Evolutionary conservation across 495 filamentous ascomycete species (phyloP).

Genomic region (Bryoglossum gracile): DNA sequence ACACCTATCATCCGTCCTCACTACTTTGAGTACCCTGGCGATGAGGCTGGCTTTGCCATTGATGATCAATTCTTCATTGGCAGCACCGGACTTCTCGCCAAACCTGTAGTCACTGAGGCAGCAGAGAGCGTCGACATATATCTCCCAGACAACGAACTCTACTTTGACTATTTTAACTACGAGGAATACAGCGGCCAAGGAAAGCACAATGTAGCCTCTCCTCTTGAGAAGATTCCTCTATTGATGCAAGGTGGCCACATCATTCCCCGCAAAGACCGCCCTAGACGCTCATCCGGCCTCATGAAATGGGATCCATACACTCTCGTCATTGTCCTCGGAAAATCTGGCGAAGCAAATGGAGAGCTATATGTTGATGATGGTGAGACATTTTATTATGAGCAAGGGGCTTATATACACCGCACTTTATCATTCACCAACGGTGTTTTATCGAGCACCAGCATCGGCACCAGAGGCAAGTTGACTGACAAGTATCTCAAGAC

Average conservation of each 20-base stretch:
- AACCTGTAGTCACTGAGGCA: slow-evolving; percentile 75
- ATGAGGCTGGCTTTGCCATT: slow-evolving; percentile 76
- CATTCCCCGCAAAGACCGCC: slow-evolving; percentile 80
- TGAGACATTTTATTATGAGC: slow-evolving; percentile 80
- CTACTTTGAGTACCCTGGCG: slow-evolving; percentile 83
- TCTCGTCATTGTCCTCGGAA: slow-evolving; percentile 68
- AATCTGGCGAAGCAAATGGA: slow-evolving; percentile 67
- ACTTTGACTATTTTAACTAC: slow-evolving; percentile 93
- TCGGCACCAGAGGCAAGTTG: slow-evolving; percentile 49
- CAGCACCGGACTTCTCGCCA: slow-evolving; percentile 74
- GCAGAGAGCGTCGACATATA: slow-evolving; percentile 71
- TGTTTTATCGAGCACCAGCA: slow-evolving; percentile 47
- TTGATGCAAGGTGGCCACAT: slow-evolving; percentile 91
- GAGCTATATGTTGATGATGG: slow-evolving; percentile 89
- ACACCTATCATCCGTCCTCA: slow-evolving; percentile 84
- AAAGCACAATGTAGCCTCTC: slow-evolving; percentile 63
- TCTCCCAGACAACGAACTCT: slow-evolving; percentile 75
- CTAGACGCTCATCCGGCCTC: slow-evolving; percentile 72
- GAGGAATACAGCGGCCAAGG: slow-evolving; percentile 61
- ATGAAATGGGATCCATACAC: slow-evolving; percentile 97
- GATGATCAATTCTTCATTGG: slow-evolving; percentile 94
- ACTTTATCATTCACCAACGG: slow-evolving; percentile 55
- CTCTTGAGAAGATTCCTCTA: slow-evolving; percentile 77
- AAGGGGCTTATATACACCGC: slow-evolving; percentile 80
- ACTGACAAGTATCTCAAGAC: slow-evolving; percentile 65